Conservation (phyloP, 2,329 filamentous ascomycete genomes). For the Colletotrichum australisinense region DNA sequence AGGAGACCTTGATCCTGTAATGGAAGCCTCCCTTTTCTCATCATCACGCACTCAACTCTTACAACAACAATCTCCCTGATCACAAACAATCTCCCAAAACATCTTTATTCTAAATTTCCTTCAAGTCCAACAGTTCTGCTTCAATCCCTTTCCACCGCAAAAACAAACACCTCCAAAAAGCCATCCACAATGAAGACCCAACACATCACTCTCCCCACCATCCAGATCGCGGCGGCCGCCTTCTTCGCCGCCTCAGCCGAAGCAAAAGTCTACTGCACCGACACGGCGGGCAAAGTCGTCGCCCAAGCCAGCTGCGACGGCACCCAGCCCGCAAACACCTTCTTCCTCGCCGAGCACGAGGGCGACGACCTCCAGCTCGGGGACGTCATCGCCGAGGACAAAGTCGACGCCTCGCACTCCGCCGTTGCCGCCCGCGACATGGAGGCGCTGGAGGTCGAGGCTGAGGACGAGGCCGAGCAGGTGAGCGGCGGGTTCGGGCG, state of each 20-base stretch:
- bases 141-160: neutral
- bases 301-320: neutral
- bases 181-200: neutral
- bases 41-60: neutral
- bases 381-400: neutral
- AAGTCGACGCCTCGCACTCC: neutral
- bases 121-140: neutral
- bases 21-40: neutral
- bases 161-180: neutral
- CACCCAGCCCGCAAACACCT: neutral
- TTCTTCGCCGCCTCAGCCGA: constrained; percentile 3
- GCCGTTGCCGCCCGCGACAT: neutral
- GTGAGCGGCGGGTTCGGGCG: neutral
- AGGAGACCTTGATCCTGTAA: neutral
- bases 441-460: neutral
- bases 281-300: neutral
- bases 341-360: neutral
- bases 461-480: neutral
- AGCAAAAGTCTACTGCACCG: neutral
- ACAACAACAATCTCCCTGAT: neutral
- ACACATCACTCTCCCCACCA: neutral
- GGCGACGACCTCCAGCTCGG: neutral
- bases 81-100: neutral
- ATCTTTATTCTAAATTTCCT: neutral
- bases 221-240: neutral